Conservation (phyloP, 495 filamentous ascomycete genomes). For the Articulospora tetracladia region DNA sequence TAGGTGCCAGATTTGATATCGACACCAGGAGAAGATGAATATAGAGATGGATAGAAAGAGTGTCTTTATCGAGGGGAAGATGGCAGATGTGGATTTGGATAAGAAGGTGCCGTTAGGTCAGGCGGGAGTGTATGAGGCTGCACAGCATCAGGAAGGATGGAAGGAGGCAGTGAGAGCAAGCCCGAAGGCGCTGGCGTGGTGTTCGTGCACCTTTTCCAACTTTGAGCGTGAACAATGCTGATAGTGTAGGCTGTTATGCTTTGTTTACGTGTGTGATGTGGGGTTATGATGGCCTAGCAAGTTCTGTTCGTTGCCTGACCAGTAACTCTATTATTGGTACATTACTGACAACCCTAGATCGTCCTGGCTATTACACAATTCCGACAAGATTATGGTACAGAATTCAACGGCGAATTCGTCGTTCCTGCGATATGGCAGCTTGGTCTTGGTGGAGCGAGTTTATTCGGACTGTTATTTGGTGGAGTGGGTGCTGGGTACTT, state of each 20-base stretch:
- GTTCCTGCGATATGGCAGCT: slow-evolving; percentile 17
- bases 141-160: slow-evolving; percentile 4
- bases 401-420: slow-evolving; percentile 3
- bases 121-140: not conserved
- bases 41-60: not conserved
- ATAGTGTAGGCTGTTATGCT: slow-evolving; percentile 4
- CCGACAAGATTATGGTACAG: slow-evolving; percentile 12
- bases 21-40: not conserved
- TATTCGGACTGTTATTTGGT: slow-evolving; percentile 12
- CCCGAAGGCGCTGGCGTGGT: slow-evolving; percentile 15
- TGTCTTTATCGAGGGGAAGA: not conserved
- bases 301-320: slow-evolving; percentile 9
- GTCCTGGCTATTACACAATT: slow-evolving; percentile 16
- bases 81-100: not conserved
- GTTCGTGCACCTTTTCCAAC: not conserved
- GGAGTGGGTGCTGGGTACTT: slow-evolving; percentile 9
- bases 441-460: slow-evolving; percentile 1
- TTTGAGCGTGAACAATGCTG: not conserved
- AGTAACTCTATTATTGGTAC: too few relatives aligned
- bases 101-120: not conserved
- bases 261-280: slow-evolving; percentile 21
- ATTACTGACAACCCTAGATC: slow-evolving; percentile 6
- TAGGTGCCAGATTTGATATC: not conserved
- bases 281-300: slow-evolving; percentile 20
- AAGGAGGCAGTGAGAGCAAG: slow-evolving; percentile 8